phyloP scores from a whole-genome alignment of 306 rosid species.

The Dalbergia cultrata region DNA sequence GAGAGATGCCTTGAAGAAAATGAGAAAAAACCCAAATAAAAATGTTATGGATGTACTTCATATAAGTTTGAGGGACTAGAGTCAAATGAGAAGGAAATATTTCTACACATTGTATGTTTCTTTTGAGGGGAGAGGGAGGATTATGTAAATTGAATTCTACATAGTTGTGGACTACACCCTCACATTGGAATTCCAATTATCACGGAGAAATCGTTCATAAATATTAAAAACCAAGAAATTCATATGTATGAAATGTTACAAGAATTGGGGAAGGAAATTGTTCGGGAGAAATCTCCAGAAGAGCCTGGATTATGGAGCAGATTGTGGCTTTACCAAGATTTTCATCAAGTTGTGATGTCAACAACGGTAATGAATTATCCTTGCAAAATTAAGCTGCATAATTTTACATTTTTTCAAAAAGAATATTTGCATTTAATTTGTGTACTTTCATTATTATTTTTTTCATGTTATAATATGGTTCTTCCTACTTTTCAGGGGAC shows the following conservation, averaged over 20 bases:
- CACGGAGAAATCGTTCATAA: constrained; percentile 17
- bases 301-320: constrained; percentile 15
- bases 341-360: neutral
- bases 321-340: neutral
- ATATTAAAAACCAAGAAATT: constrained; percentile 5
- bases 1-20: neutral
- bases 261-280: constrained; percentile 26
- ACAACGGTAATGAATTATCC: neutral
- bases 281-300: neutral
- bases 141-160: neutral
- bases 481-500: constrained; percentile 11
- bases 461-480: neutral
- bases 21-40: neutral
- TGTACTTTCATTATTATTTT: too few relatives aligned
- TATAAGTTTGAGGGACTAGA: neutral
- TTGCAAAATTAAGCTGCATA: neutral
- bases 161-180: neutral
- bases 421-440: neutral
- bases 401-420: too few relatives aligned
- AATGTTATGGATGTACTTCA: neutral
- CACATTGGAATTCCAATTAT: constrained; percentile 1
- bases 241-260: constrained; percentile 38
- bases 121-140: neutral
- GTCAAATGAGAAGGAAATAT: neutral
- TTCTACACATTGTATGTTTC: constrained; percentile 20